These are phyloP conservation scores for Coemansia brasiliensis DNA, from an alignment of 192 early-diverging fungal genomes.

Conservation along the genomic window DNA sequence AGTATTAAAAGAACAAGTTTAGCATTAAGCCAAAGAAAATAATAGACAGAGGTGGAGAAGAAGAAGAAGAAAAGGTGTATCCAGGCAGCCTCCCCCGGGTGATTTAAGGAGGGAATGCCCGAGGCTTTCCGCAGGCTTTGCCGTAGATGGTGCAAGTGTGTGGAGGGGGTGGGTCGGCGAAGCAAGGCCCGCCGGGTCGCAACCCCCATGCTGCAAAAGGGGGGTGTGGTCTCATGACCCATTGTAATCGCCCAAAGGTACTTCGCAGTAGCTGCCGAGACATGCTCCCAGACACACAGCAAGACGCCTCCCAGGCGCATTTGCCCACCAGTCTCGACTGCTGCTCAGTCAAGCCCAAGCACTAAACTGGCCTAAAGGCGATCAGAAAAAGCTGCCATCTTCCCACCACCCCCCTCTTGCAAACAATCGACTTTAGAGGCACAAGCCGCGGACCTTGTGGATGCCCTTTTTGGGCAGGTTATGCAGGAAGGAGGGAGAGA, in stretches of 20 bases:
- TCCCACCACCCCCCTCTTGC: not conserved
- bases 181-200: not conserved
- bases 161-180: constrained; percentile 1
- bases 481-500: constrained; percentile 2
- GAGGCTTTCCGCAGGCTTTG: constrained; percentile 23
- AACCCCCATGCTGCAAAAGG: not conserved
- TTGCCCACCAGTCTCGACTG: no score
- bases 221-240: constrained; percentile 8
- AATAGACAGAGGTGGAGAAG: constrained; percentile 7
- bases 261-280: constrained; percentile 21
- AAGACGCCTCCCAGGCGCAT: no score
- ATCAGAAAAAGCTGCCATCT: not conserved
- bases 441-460: constrained; percentile 1
- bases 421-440: not conserved
- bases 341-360: no score
- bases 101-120: constrained; percentile 48
- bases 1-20: not conserved
- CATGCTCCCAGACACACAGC: constrained; percentile 1
- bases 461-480: constrained; percentile 3
- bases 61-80: constrained; percentile 3
- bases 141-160: constrained; percentile 6
- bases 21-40: not conserved
- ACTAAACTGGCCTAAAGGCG: no score
- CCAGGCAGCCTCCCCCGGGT: constrained; percentile 28
- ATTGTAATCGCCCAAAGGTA: constrained; percentile 12